Base-by-base conservation (phyloP, 495 filamentous ascomycete species). In the Podospora appendiculata region DNA sequence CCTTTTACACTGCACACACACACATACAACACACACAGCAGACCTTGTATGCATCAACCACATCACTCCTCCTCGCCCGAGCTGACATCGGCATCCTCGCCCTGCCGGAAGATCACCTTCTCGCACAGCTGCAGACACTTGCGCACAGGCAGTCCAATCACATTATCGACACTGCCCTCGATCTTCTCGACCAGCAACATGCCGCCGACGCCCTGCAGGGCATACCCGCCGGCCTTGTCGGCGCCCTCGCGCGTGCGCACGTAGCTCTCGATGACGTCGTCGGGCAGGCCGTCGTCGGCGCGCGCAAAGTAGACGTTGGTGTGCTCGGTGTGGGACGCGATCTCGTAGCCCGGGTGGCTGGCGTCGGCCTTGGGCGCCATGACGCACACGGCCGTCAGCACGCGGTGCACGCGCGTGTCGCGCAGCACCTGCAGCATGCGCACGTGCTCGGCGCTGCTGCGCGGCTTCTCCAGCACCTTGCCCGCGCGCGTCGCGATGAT, bases 181-280 rank as follows among this genome's bases (percentile, higher is more conserved):
- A 98, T 86, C 68, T 76, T 84, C 69, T 96, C 90, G 14, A 98
- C 79, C 51, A 97, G 63, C 57, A 95, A 78, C 60, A 77, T 65
- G 2, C 83, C 80, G n/a, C 89, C 93, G 3, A 92, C 64, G 3
- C 91, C 91, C 69, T 98, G 93, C 41, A 97, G 75, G 9, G 89
- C 94, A 70, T 98, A 98, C 0, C 93, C 94, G 1, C 93, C 93
- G 0, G 93, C 94, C 76, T 97, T 98, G 69, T 98, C 93, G 19
- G 77, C 89, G 1, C 94, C 93, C 72, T 98, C 94, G 41, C 94
- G 75, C 35, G 92, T 97, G 53, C 75, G 75, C 51, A 98, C 90
- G 74, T 98, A 98, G 25, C 83, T 80, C 65, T 87, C 66, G 33
- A 98, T 81, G 6, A 76, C 74, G 41, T 74, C 71, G 42, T 77